These are phyloP conservation scores for Hypoxylon sp. DNA, from an alignment of 2,329 filamentous ascomycete genomes.

Conservation along the genomic window DNA sequence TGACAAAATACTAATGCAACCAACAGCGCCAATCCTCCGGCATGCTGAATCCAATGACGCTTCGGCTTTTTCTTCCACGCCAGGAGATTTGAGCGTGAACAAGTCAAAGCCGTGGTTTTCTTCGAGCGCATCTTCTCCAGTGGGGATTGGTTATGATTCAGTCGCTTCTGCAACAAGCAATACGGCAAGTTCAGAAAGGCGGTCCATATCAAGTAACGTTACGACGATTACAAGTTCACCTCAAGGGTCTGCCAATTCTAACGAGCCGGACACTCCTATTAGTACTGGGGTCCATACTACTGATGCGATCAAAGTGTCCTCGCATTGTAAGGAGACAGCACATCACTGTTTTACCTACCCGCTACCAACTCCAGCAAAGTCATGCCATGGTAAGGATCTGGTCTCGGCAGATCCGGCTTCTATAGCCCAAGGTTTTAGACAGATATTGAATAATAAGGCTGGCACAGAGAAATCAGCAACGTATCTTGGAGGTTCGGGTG, in stretches of 20 bases:
- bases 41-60: neutral
- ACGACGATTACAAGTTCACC: neutral
- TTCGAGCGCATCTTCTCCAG: constrained; percentile 9
- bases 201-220: constrained; percentile 36
- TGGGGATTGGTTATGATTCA: constrained; percentile 14
- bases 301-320: neutral
- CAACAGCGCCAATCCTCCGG: constrained; percentile 8
- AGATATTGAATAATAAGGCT: neutral
- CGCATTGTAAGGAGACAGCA: neutral
- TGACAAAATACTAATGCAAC: constrained; percentile 46
- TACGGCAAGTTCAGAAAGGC: constrained; percentile 16
- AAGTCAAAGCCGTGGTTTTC: neutral
- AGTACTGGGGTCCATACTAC: constrained; percentile 15
- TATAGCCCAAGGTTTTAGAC: neutral
- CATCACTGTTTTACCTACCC: constrained; percentile 3
- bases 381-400: neutral
- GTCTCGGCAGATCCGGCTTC: neutral
- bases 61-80: neutral
- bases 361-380: neutral
- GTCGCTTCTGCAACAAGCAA: constrained; percentile 15
- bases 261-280: constrained; percentile 8
- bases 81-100: neutral
- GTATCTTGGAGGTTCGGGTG: constrained; percentile 4
- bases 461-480: neutral
- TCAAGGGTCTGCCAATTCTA: constrained; percentile 2